Base-by-base conservation (phyloP, 345 rosid species). In the Salix brachista region DNA sequence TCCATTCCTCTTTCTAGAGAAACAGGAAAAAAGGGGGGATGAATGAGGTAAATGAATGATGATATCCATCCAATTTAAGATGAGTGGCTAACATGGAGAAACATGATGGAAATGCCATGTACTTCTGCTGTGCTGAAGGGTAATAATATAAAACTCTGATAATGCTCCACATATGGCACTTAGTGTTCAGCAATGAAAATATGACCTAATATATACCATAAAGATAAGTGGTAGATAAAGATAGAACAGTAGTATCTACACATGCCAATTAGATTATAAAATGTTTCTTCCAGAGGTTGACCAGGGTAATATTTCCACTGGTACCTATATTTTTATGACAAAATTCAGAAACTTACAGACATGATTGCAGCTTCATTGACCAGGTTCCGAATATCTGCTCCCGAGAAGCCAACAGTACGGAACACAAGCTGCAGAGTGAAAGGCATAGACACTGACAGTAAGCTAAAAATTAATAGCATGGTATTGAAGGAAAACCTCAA, bases 281-380 rank as follows among this genome's bases (percentile, higher is more conserved):
- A 6, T 19, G n/a, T 52, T 19, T 19, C n/a, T 6, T n/a, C 58
- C 23, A 52, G 21, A 18, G 23, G 58, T 19, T 52, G 23, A 6
- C 58, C 58, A 52, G 23, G 23, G 58, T 10, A 52, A 52, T 52
- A 19, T 52, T 52, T 52, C 58, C 58, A 6, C 1, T 19, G n/a
- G 23, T 52, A 52, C 8, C n/a, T 52, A 19, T 52, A 6, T 6
- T 75, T 36, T 30, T 54, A 61, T 58, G 68, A 56, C 37, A 39
- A 39, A 26, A 64, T 18, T 71, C 32, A n/a, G 65, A 23, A 48
- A 89, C 97, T 84, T 90, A 95, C 99, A 70, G 99, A 88, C 99
- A 93, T 95, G 66, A 95, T 93, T 74, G 96, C 99, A 64, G 99
- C 93, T 87, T 95, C 97, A 77, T 95, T 93, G 69, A 95, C 99